Evolutionary conservation across 768 basidiomycete genomes (phyloP), one percentile per base, ranked within the genome.

Genomic region (Panellus pusillus): DNA sequence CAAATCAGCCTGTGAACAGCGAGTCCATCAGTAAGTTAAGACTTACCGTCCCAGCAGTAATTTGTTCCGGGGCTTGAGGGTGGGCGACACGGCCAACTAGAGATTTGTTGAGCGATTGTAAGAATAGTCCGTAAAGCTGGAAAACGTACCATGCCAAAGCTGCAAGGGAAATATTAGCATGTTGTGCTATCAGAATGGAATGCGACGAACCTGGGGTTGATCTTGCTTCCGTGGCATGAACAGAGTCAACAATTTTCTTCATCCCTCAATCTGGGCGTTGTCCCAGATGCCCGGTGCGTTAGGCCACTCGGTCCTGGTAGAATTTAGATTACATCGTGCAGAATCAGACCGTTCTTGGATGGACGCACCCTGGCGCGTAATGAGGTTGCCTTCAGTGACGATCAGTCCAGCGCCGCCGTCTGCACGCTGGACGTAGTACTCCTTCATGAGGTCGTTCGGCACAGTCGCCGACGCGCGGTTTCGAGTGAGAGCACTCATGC

Each of bases 381-480:
- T 32, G 31, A 32, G 31, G 31, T 7, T 32, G 13, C 7, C 31
- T 32, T 32, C 31, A 6, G 31, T 32, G 31, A 32, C 31, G 31
- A 32, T 32, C n/a, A 75, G 61, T 5, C 73, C 71, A 3, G 70
- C 70, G n/a, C 70, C 72, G 1, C 70, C 70, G 8, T 45, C 47
- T 6, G 72, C 73, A 9, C 74, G 71, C 51, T 75, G 74, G 15
- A 45, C 55, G 51, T 75, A 76, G 56, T 75, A 73, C 52, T 73
- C 65, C n/a, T 54, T 55, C 62, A 68, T 74, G 41, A 66, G 50
- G 27, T 66, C 64, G 51, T 68, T 74, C n/a, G 73, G 71, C 17
- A 74, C 60, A n/a, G 66, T 66, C 14, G 57, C 63, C 19, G 63
- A 58, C 9, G 70, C 62, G 8, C 73, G 70, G 47, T 66, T 72